phyloP scores from a whole-genome alignment of 2,329 filamentous ascomycete genomes.

The Curvularia verruculosa region DNA sequence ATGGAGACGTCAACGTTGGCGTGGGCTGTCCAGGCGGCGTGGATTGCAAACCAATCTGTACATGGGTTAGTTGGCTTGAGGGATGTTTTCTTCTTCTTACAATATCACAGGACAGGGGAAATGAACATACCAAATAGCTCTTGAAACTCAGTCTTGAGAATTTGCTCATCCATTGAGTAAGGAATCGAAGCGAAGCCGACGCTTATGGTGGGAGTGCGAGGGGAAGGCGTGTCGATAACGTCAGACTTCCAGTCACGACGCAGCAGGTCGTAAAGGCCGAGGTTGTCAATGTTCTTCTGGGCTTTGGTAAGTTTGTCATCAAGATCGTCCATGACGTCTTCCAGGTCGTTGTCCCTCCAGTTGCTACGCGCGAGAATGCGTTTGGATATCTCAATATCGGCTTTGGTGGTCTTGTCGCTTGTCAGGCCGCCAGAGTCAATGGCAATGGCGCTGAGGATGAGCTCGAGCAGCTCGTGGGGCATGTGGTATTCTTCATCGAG shows the following conservation, averaged over 20 bases:
- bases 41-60: slow-evolving; percentile 55
- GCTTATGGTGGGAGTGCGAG: slow-evolving; percentile 54
- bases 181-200: slow-evolving; percentile 56
- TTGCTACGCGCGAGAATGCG: slow-evolving; percentile 52
- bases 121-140: slow-evolving; percentile 48
- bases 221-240: slow-evolving; percentile 55
- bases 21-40: slow-evolving; percentile 57
- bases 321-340: slow-evolving; percentile 53
- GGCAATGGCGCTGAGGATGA: slow-evolving; percentile 55
- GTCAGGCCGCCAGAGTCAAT: slow-evolving; percentile 54
- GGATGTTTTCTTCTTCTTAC: too few relatives aligned
- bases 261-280: slow-evolving; percentile 54
- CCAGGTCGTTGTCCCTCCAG: slow-evolving; percentile 49
- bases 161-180: slow-evolving; percentile 55
- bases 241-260: slow-evolving; percentile 58
- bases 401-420: slow-evolving; percentile 45
- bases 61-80: slow-evolving; percentile 2
- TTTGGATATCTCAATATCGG: slow-evolving; percentile 49
- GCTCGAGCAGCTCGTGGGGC: slow-evolving; percentile 57
- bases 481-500: slow-evolving; percentile 55
- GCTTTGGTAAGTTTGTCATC: slow-evolving; percentile 50
- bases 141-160: slow-evolving; percentile 54
- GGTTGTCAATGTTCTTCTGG: slow-evolving; percentile 52
- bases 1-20: slow-evolving; percentile 54
- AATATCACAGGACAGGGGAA: too few relatives aligned